Evolutionary conservation across 2,329 filamentous ascomycete species (phyloP), one percentile per base, ranked within the genome.

Genomic region (Diaporthe sp.): DNA sequence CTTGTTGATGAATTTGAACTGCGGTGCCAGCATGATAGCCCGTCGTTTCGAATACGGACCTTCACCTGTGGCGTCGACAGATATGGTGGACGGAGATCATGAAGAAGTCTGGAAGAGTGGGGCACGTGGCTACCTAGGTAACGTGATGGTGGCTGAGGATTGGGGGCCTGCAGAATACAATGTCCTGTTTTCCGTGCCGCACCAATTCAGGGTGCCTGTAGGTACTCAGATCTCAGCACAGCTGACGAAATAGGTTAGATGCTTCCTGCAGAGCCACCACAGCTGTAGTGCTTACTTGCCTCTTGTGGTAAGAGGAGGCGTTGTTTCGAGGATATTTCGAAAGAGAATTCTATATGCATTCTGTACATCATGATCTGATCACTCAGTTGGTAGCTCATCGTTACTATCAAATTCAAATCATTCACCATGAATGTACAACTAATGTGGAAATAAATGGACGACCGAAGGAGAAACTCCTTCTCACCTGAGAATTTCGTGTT

Each of bases 1-100:
- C 79, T 88, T 89, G 54, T 70, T 58, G 50, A 58, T 58, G 67
- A 42, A 70, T 33, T 70, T 70, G 50, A 55, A 55, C 52, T 58
- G 67, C 28, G 61, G 28, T 52, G 42, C 30, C 8, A 45, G 19
- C 61, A 67, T 67, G 45, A 15, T 67, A 47, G 28, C 28, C 30
- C 28, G 42, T 50, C 30, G 30, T 50, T 35, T 50, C 61, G 22
- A 25, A 17, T 47, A 13, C 60, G 42, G 17, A 33, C 17, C 60
- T 6, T 13, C 25, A 66, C 40, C 28, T 66, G 28, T 50, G 28
- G 60, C 28, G 60, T 35, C 40, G 35, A 7, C 42, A n/a, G 60
- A 47, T 10, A 33, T 47, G 25, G 30, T 50, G 40, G 28, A 35
- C 13, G 40, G 60, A 22, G 17, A 66, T 67, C 45, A 22, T 35